A percentile compares a stretch with the other conserved stretches of the same genome.
Conservation (phyloP, 2,329 filamentous ascomycete genomes). For the Dothideomycetes sp. region DNA sequence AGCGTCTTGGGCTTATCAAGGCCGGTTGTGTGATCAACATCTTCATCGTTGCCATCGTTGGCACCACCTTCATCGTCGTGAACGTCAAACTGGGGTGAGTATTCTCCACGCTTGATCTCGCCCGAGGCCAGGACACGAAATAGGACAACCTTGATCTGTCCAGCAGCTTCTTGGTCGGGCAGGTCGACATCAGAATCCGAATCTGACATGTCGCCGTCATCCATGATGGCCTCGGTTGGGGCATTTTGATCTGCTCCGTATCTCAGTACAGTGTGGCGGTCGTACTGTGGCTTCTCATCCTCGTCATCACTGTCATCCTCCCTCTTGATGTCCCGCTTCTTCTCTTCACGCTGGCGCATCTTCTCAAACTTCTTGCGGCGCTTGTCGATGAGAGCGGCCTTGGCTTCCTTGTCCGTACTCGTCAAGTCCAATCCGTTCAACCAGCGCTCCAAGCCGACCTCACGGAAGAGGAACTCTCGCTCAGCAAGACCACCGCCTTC, state of each 20-base stretch:
- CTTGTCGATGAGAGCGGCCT: slow-evolving; percentile 66
- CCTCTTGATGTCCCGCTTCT: slow-evolving; percentile 69
- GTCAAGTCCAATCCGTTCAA: slow-evolving; percentile 85
- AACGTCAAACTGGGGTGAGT: slow-evolving; percentile 93
- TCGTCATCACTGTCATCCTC: slow-evolving; percentile 45
- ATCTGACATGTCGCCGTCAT: slow-evolving; percentile 61
- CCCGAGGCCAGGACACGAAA: slow-evolving; percentile 92
- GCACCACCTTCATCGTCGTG: slow-evolving; percentile 71
- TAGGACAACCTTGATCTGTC: slow-evolving; percentile 96
- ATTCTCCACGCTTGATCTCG: slow-evolving; percentile 96
- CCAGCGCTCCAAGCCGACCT: slow-evolving; percentile 93
- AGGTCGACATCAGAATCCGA: slow-evolving; percentile 73
- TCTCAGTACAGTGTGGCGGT: slow-evolving; percentile 54
- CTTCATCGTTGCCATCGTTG: slow-evolving; percentile 50
- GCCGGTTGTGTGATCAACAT: slow-evolving; percentile 93
- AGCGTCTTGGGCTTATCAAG: slow-evolving; percentile 94
- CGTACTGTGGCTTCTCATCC: slow-evolving; percentile 31
- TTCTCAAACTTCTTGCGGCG: slow-evolving; percentile 33
- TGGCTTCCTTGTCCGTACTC: slow-evolving; percentile 59
- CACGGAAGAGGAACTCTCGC: slow-evolving; percentile 91
- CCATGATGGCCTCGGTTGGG: slow-evolving; percentile 58
- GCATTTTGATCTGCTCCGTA: slow-evolving; percentile 71
- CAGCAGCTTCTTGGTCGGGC: slow-evolving; percentile 78
- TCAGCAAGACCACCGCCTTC: slow-evolving; percentile 93
- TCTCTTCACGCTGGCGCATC: slow-evolving; percentile 57